phyloP scores from a whole-genome alignment of 176 grass and related monocot species.

The Cymbopogon citratus region DNA sequence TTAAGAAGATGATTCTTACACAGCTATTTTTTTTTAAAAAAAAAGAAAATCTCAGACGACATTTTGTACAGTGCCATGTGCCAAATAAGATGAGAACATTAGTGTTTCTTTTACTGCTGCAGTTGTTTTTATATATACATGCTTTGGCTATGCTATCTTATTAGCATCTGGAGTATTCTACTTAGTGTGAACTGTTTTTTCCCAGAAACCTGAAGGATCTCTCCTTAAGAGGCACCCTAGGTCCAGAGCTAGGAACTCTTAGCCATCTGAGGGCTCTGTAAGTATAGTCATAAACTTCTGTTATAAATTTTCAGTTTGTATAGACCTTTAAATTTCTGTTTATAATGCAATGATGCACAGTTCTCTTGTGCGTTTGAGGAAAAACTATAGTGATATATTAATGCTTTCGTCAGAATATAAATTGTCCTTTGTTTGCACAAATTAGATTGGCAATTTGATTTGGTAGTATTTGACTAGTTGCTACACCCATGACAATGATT shows the following conservation, averaged over 20 bases:
- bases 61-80: background rate
- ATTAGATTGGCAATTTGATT: constrained; percentile 11
- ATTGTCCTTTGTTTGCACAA: background rate
- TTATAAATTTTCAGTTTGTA: background rate
- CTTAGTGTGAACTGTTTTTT: constrained; percentile 18
- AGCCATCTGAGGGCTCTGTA: constrained; percentile 85
- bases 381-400: constrained; percentile 31
- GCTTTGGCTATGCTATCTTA: constrained; percentile 1
- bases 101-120: background rate
- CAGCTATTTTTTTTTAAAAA: background rate
- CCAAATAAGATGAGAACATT: background rate
- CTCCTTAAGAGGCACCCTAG: constrained; percentile 69
- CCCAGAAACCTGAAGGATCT: constrained; percentile 78
- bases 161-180: constrained; percentile 17
- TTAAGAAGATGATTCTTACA: background rate
- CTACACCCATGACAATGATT: constrained; percentile 8
- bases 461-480: background rate
- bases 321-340: background rate
- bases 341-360: background rate
- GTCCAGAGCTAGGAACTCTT: constrained; percentile 65
- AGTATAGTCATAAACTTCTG: constrained; percentile 28
- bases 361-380: background rate
- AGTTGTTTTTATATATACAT: background rate
- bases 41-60: background rate
- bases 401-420: constrained; percentile 15